Evolutionary conservation across 768 basidiomycete genomes (phyloP), one percentile per base, ranked within the genome.

Genomic region (Russula vinacea): DNA sequence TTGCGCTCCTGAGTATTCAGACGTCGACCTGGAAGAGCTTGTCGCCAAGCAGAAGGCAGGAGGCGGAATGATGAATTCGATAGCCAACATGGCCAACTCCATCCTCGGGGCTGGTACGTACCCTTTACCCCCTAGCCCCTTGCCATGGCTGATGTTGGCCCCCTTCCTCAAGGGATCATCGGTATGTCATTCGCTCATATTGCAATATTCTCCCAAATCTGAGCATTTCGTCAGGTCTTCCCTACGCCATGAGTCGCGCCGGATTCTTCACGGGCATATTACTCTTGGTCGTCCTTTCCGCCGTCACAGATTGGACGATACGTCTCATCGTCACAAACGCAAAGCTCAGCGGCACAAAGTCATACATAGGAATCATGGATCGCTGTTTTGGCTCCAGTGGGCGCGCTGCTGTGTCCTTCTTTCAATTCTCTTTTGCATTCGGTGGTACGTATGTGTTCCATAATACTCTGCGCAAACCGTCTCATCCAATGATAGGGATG

Each of bases 401-500:
- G n/a, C 84, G 93, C 57, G 92, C 92, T 2, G 92, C 92, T 0
- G 92, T 97, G 19, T 96, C 95, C 0, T 88, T 98, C 74, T 98
- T 99, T 73, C 97, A 98, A 73, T 98, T 99, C 72, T 80, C 94
- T 4, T 98, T 99, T 73, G 97, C 97, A 9, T 97, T 97, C 68
- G 97, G 97, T 70, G 95, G 94, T 88, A 71, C 58, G 84, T 59
- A 4, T 53, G 44, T 74, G 33, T 35, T 5, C 54, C 13, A 56
- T 24, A 39, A 26, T 49, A 7, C 22, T 24, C 17, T 22, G 22
- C 22, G 10, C 45, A 52, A 3, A 9, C 16, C 8, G 55, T 37
- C 29, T 56, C 44, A 51, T 35, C 26, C 45, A 16, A 39, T 1
- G 37, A 17, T 64, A 91, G 92, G 96, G 49, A 98, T 98, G 94